Conservation (phyloP, 2,329 filamentous ascomycete genomes). For the Cladophialophora bantiana region DNA sequence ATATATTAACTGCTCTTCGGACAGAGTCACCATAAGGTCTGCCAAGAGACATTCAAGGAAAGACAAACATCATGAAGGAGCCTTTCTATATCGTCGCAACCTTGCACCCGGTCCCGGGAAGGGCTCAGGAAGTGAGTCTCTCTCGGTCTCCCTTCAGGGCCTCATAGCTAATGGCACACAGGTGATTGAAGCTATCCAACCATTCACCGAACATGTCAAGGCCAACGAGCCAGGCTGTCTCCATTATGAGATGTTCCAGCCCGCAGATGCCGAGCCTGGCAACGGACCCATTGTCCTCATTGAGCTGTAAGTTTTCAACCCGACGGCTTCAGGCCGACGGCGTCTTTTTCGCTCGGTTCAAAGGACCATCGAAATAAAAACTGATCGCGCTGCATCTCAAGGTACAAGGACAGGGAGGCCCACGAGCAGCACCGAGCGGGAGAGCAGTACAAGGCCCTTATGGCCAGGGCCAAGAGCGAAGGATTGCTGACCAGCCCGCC, state of each 20-base stretch:
- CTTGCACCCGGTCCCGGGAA: neutral
- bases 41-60: neutral
- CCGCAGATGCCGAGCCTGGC: neutral
- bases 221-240: slow-evolving; percentile 15
- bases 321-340: too few relatives aligned
- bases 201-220: slow-evolving; percentile 9
- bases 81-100: slow-evolving; percentile 13
- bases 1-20: neutral
- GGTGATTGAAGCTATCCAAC: slow-evolving; percentile 5
- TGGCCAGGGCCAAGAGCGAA: neutral
- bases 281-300: slow-evolving; percentile 3
- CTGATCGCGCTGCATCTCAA: neutral
- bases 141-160: neutral
- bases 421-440: neutral
- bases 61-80: neutral
- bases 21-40: neutral
- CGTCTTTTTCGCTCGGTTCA: neutral
- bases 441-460: neutral
- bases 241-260: slow-evolving; percentile 12
- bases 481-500: slow-evolving; percentile 4
- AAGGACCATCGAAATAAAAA: neutral
- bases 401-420: slow-evolving; percentile 11
- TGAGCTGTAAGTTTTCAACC: neutral
- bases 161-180: neutral
- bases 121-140: neutral